Percentiles rank a stretch among this genome's conserved stretches.
phyloP scores from a whole-genome alignment of 768 basidiomycete species.

The Suillus luteus region DNA sequence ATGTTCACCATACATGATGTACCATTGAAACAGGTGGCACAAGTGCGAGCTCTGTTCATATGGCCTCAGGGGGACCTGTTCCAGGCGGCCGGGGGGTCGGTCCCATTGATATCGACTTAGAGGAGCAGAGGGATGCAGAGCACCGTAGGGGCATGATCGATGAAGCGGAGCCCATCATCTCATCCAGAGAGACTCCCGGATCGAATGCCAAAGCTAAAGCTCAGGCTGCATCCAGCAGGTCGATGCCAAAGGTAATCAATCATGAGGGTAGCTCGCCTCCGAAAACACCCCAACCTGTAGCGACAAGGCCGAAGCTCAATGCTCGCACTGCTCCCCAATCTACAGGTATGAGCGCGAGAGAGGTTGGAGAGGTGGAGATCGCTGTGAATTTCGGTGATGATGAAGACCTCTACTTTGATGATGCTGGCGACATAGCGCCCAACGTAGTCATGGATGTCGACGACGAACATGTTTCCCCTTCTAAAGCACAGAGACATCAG shows the following conservation, averaged over 20 bases:
- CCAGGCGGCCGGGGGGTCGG: slow-evolving; percentile 33
- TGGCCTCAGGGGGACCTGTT: slow-evolving; percentile 29
- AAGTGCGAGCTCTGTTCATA: not conserved
- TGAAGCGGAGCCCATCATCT: not conserved
- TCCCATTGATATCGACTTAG: slow-evolving; percentile 22
- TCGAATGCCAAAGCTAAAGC: not conserved
- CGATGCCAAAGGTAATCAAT: not conserved
- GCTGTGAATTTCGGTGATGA: slow-evolving; percentile 18
- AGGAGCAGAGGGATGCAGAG: slow-evolving; percentile 23
- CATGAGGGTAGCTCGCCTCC: slow-evolving; percentile 15
- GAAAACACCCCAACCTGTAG: slow-evolving; percentile 12
- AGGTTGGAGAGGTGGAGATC: slow-evolving; percentile 30
- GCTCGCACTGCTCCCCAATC: slow-evolving; percentile 9
- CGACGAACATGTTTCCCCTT: slow-evolving; percentile 6
- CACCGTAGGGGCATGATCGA: slow-evolving; percentile 4
- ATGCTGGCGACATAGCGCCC: slow-evolving; percentile 12
- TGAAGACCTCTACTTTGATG: slow-evolving; percentile 13
- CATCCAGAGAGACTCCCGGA: not conserved
- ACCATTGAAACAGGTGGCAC: not conserved
- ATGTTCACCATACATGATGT: not conserved
- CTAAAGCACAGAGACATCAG: not conserved
- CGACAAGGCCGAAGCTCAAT: slow-evolving; percentile 13
- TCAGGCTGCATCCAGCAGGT: not conserved
- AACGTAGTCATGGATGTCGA: slow-evolving; percentile 12
- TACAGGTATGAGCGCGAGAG: slow-evolving; percentile 25